Conservation (phyloP, 2,329 filamentous ascomycete species). For the Knoxdaviesia capensis region DNA sequence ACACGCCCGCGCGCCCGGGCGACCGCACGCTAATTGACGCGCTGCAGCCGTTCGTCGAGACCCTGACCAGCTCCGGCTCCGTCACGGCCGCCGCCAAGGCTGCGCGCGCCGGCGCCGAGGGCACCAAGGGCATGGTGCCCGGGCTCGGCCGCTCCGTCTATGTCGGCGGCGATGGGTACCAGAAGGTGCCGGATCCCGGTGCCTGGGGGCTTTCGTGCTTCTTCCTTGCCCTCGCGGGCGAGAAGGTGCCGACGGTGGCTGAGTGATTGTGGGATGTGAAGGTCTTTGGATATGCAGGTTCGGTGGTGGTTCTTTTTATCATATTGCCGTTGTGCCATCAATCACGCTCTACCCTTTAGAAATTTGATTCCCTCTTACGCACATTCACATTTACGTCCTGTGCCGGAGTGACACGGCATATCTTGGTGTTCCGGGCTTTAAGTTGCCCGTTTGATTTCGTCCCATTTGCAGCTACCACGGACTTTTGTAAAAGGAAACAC, state of each 20-base stretch:
- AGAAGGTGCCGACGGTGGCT: conserved; percentile 17
- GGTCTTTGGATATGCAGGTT: no score
- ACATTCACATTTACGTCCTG: no score
- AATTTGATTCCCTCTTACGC: no score
- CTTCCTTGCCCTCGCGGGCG: conserved; percentile 51
- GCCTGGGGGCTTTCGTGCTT: conserved; percentile 58
- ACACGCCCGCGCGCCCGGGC: conserved; percentile 76
- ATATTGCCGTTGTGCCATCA: background rate
- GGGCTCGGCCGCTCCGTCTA: conserved; percentile 45
- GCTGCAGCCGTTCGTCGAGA: conserved; percentile 67
- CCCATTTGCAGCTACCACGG: no score
- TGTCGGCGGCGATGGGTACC: conserved; percentile 22
- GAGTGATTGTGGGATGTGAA: conserved; percentile 8
- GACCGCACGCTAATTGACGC: conserved; percentile 86
- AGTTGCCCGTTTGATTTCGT: no score
- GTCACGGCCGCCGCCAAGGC: conserved; percentile 56
- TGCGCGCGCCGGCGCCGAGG: conserved; percentile 54
- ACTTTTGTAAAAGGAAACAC: no score
- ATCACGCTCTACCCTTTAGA: background rate
- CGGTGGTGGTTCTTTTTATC: background rate
- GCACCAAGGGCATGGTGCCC: conserved; percentile 82
- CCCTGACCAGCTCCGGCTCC: conserved; percentile 42
- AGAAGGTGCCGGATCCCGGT: conserved; percentile 42
- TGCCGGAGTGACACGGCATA: no score
- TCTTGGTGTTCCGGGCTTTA: no score